Base-by-base conservation (phyloP, 331 rosid species). In the Quercus lobata region DNA sequence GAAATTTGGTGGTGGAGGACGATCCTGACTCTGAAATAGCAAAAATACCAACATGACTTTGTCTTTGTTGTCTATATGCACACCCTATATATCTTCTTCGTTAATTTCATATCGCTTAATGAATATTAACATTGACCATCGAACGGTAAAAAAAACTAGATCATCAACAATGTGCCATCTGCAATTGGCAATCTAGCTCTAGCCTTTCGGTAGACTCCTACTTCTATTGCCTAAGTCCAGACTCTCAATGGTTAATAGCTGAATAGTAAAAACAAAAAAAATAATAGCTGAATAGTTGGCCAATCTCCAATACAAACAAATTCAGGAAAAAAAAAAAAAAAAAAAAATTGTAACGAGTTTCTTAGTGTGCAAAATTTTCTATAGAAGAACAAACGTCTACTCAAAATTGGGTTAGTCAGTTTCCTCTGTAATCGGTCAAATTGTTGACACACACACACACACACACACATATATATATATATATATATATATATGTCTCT, bases 1-100 rank as follows among this genome's bases (percentile, higher is more conserved):
- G 97, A 94, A 79, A 92, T 90, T 86, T 92, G 97, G 87, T 94
- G 90, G 89, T 92, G 98, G 57, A 88, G 79, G 66, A 92, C 98
- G 62, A 92, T 78, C 84, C 98, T 89, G 30, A 94, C 32, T 72
- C 98, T 91, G 90, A 37, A 76, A 74, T 10, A 72, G 3, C 56
- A 35, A 21, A 72, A 34, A 71, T 24, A 12, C 2, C 25, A n/a
- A 22, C n/a, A 68, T 72, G 70, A 78, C 19, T 3, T 37, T 41
- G 46, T 41, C 46, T 17, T 60, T 10, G 70, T 1, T 11, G 54
- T 22, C 30, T 0, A 8, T 5, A 4, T 46, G 12, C 19, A 60
- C 62, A 56, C 53, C 53, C 15, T 24, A 24, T 5, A 4, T 11
- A 11, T 5, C 7, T 27, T 58, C 27, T 61, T 17, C 34, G 27